Conservation (phyloP, 352 stramenopile genomes). For the Globisporangium spiculum region DNA sequence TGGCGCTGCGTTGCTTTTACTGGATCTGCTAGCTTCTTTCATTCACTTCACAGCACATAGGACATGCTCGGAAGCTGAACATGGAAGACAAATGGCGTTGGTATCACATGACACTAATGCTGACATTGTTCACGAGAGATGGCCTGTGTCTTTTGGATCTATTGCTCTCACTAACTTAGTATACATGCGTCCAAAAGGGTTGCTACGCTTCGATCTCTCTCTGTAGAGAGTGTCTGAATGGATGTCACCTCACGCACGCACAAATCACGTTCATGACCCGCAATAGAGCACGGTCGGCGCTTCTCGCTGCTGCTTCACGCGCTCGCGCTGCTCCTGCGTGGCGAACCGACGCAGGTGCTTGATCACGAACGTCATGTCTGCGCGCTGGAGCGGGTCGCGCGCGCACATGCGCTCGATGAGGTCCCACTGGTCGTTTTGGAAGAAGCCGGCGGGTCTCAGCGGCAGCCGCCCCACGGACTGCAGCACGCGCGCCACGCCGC, state of each 20-base stretch:
- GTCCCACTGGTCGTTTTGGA: conserved; percentile 14
- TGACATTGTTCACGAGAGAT: too few species aligned
- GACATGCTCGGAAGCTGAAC: too few species aligned
- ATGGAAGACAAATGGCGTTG: too few species aligned
- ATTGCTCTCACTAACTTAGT: too few species aligned
- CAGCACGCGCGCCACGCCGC: conserved; percentile 9
- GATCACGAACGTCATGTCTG: conserved; percentile 5
- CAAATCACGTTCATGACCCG: background rate
- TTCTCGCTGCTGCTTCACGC: conserved; percentile 7
- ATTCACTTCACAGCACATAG: too few species aligned
- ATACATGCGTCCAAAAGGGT: background rate
- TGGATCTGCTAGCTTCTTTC: too few species aligned
- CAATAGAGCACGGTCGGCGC: conserved; percentile 12
- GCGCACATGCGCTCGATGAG: conserved; percentile 19
- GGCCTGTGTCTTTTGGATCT: background rate
- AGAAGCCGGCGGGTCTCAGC: background rate
- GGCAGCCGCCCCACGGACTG: conserved; percentile 5
- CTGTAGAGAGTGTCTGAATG: too few species aligned
- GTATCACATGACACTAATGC: too few species aligned
- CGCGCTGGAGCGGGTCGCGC: conserved; percentile 1
- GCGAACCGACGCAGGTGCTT: conserved; percentile 12
- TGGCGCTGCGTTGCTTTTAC: too few species aligned
- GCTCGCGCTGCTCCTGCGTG: conserved; percentile 1
- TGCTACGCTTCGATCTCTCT: background rate
- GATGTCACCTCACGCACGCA: too few species aligned